phyloP scores from a whole-genome alignment of 176 grass and related monocot species.

The Secale cereale region DNA sequence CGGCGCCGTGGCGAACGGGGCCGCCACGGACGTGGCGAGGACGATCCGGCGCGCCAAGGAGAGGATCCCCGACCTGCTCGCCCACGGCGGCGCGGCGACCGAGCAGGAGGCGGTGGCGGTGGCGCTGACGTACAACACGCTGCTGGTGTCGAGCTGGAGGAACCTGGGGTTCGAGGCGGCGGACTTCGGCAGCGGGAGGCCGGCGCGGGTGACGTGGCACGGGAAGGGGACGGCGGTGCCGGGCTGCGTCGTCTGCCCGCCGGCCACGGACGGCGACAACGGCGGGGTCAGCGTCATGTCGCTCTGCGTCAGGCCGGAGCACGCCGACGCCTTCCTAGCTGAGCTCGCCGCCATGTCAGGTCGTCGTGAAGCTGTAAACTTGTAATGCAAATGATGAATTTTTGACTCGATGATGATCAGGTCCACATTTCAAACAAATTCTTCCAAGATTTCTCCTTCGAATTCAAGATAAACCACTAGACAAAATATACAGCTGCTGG shows the following conservation, averaged over 20 bases:
- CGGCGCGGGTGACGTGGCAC: background rate
- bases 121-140: background rate
- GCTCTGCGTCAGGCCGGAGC: background rate
- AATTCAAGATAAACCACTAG: background rate
- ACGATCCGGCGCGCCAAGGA: constrained; percentile 2
- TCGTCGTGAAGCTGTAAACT: background rate
- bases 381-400: background rate
- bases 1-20: background rate
- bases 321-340: background rate
- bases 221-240: background rate
- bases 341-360: background rate
- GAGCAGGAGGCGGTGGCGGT: background rate
- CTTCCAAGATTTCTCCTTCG: background rate
- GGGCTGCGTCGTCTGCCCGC: background rate
- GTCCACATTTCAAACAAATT: background rate
- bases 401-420: background rate
- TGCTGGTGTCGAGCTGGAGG: background rate
- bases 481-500: background rate
- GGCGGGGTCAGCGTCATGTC: background rate
- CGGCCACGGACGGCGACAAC: background rate
- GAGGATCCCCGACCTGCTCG: background rate
- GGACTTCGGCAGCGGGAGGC: constrained; percentile 14
- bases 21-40: background rate
- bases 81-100: background rate
- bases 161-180: background rate